These are phyloP conservation scores for Bothriochloa decipiens DNA, from an alignment of 176 grass and related monocot genomes.

Conservation along the genomic window DNA sequence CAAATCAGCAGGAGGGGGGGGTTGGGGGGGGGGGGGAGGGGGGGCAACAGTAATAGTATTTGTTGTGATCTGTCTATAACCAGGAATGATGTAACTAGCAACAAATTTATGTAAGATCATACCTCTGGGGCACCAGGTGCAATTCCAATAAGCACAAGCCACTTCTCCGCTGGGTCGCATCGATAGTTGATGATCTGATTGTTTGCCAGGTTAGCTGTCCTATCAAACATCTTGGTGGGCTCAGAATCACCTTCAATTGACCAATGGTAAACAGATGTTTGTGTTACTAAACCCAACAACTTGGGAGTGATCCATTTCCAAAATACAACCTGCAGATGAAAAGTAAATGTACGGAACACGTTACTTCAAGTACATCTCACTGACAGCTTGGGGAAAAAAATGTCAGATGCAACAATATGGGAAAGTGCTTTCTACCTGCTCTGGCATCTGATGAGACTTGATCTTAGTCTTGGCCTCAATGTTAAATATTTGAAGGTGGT, in stretches of 20 bases:
- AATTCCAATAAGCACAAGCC: conserved; percentile 96
- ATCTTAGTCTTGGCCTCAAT: conserved; percentile 96
- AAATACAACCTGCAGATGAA: conserved; percentile 74
- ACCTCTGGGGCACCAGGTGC: conserved; percentile 92
- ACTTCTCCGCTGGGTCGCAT: conserved; percentile 85
- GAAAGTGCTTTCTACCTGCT: conserved; percentile 51
- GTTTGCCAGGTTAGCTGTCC: conserved; percentile 67
- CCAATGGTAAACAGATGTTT: conserved; percentile 94
- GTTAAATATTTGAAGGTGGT: conserved; percentile 98
- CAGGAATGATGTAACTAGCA: not conserved
- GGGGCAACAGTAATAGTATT: not conserved
- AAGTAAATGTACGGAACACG: not conserved
- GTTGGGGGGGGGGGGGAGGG: no score
- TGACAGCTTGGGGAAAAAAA: no score
- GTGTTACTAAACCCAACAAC: conserved; percentile 72
- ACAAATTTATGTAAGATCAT: not conserved
- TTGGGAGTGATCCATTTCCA: conserved; percentile 98
- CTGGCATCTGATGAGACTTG: conserved; percentile 97
- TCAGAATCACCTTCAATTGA: conserved; percentile 96
- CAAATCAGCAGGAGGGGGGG: not conserved
- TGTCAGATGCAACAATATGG: not conserved
- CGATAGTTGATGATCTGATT: conserved; percentile 96
- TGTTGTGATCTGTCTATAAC: not conserved
- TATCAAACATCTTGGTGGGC: conserved; percentile 93
- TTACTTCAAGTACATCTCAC: not conserved